A percentile compares a stretch with the other conserved stretches of the same genome.
These are phyloP conservation scores for Lumnitzera littorea DNA, from an alignment of 345 rosid genomes.

Conservation along the genomic window DNA sequence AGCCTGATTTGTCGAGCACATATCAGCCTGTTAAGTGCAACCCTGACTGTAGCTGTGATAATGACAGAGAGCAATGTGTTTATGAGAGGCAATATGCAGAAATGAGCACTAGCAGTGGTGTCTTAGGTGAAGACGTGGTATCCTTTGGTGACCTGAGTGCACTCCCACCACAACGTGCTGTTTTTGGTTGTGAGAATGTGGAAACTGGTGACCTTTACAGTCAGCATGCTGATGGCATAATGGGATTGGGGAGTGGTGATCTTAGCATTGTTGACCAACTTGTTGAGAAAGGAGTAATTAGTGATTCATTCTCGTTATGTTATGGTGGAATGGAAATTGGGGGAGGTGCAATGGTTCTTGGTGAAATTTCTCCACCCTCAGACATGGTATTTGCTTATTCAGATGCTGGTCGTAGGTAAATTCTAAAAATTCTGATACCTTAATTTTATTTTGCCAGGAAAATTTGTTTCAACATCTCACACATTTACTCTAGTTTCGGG, in stretches of 20 bases:
- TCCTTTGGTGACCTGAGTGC: slow-evolving; percentile 81
- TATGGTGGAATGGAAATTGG: slow-evolving; percentile 95
- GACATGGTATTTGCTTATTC: slow-evolving; percentile 66
- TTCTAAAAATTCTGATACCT: slow-evolving; percentile 21
- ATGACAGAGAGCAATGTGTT: slow-evolving; percentile 45
- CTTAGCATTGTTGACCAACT: slow-evolving; percentile 88
- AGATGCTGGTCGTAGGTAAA: slow-evolving; percentile 75
- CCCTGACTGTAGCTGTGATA: slow-evolving; percentile 66
- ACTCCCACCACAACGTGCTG: slow-evolving; percentile 66
- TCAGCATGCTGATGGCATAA: slow-evolving; percentile 92
- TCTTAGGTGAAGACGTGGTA: slow-evolving; percentile 68
- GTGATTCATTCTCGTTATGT: slow-evolving; percentile 84
- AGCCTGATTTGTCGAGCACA: slow-evolving; percentile 67
- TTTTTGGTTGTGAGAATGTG: slow-evolving; percentile 80
- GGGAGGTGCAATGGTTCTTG: slow-evolving; percentile 96
- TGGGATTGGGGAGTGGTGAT: slow-evolving; percentile 92
- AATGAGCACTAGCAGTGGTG: slow-evolving; percentile 85
- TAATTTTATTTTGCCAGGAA: slow-evolving; percentile 38
- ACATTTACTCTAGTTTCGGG: slow-evolving; percentile 99
- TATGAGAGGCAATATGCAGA: slow-evolving; percentile 92
- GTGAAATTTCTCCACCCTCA: slow-evolving; percentile 55
- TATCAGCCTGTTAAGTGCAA: slow-evolving; percentile 74
- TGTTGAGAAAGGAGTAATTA: slow-evolving; percentile 67
- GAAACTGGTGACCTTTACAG: slow-evolving; percentile 92
- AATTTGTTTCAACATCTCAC: slow-evolving; percentile 60